Conservation (phyloP, 441 rosid genomes). For the Monsonia emarginata region DNA sequence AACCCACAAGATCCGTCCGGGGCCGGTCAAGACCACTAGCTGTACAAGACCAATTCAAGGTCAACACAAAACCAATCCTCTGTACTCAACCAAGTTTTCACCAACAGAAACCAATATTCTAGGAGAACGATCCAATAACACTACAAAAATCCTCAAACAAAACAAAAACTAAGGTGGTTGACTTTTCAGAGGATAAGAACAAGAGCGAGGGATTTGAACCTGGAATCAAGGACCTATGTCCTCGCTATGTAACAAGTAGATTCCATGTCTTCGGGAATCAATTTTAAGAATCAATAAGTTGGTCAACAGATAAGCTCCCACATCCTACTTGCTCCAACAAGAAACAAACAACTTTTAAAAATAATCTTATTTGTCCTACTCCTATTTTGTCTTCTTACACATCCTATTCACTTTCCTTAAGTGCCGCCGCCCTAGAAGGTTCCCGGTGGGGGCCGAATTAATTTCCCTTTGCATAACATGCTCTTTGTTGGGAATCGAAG, state of each 20-base stretch:
- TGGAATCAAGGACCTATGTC: background rate
- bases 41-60: too few relatives aligned
- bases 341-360: constrained; percentile 10
- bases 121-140: background rate
- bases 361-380: constrained; percentile 5
- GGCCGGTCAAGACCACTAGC: too few relatives aligned
- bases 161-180: too few relatives aligned
- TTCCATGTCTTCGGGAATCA: background rate
- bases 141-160: too few relatives aligned
- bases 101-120: background rate
- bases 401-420: background rate
- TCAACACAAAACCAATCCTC: too few relatives aligned
- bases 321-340: background rate
- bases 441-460: background rate
- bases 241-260: background rate
- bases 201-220: background rate
- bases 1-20: too few relatives aligned
- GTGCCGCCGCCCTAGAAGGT: background rate
- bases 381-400: constrained; percentile 13
- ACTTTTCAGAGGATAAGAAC: background rate
- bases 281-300: background rate
- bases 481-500: background rate
- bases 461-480: background rate
- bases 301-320: background rate
- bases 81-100: too few relatives aligned